phyloP scores from a whole-genome alignment of 192 early-diverging fungal genomes.

The Coemansia sp. region DNA sequence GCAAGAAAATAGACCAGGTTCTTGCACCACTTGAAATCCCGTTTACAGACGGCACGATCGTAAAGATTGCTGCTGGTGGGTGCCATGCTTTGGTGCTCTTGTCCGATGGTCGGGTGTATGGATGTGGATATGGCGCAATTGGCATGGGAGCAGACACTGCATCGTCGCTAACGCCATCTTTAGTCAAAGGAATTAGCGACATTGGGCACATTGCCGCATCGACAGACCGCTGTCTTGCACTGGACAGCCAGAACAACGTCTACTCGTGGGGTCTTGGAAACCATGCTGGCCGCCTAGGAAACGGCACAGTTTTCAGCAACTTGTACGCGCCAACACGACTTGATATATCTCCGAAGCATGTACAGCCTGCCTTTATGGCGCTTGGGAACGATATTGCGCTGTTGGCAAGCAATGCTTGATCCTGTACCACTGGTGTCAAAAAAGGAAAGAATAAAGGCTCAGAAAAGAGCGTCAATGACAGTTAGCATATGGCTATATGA shows the following conservation, averaged over 20 bases:
- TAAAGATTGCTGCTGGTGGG: conserved; percentile 67
- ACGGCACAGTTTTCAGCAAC: conserved; percentile 14
- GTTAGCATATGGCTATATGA: neutral
- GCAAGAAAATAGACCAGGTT: conserved; percentile 51
- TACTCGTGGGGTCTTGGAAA: conserved; percentile 53
- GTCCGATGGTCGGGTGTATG: conserved; percentile 59
- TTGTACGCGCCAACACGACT: conserved; percentile 18
- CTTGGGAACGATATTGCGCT: conserved; percentile 51
- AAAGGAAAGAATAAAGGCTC: neutral
- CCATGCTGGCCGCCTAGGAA: conserved; percentile 31
- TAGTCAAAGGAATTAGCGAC: conserved; percentile 37
- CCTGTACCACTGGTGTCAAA: neutral
- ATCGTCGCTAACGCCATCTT: conserved; percentile 52
- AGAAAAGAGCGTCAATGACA: neutral
- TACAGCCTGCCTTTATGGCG: conserved; percentile 23
- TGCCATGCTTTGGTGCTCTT: conserved; percentile 61
- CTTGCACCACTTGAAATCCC: conserved; percentile 59
- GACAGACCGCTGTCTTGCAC: conserved; percentile 54
- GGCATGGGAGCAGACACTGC: conserved; percentile 55
- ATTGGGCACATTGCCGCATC: conserved; percentile 59
- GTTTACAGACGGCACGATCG: conserved; percentile 35
- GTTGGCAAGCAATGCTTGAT: conserved; percentile 5
- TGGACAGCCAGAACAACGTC: conserved; percentile 18
- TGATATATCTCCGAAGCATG: conserved; percentile 7
- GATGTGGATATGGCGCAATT: conserved; percentile 69